These are phyloP conservation scores for Suhomyces faveliae DNA, from an alignment of 805 yeast species.

Conservation along the genomic window DNA sequence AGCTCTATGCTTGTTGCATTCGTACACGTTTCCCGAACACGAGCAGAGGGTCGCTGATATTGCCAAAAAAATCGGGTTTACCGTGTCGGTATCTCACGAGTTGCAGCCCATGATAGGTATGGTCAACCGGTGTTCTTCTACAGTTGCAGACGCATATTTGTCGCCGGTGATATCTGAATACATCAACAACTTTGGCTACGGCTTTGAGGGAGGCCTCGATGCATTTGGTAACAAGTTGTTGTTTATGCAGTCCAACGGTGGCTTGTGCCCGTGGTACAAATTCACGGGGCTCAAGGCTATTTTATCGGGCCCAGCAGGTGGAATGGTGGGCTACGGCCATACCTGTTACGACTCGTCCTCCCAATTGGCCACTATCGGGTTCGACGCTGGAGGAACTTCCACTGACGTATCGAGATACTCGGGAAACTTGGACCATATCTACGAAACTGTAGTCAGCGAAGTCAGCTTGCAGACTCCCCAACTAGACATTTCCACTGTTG, in stretches of 20 bases:
- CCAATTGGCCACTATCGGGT: conserved; percentile 36
- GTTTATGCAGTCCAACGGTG: conserved; percentile 98
- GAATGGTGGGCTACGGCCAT: conserved; percentile 88
- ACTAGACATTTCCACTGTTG: conserved; percentile 44
- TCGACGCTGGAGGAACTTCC: conserved; percentile 47
- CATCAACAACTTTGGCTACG: conserved; percentile 36
- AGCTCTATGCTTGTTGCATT: conserved; percentile 41
- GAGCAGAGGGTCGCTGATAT: conserved; percentile 35
- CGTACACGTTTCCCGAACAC: conserved; percentile 41
- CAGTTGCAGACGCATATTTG: conserved; percentile 45
- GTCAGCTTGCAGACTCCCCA: conserved; percentile 46
- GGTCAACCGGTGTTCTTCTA: conserved; percentile 41
- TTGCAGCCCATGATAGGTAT: conserved; percentile 46
- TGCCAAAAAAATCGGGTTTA: conserved; percentile 37
- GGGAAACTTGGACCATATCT: conserved; percentile 42
- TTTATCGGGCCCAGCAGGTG: conserved; percentile 96
- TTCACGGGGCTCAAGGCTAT: conserved; percentile 89
- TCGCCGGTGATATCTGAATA: conserved; percentile 39
- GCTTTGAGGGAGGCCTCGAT: conserved; percentile 40
- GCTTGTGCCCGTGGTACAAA: conserved; percentile 76
- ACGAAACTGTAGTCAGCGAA: conserved; percentile 45
- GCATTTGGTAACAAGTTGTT: conserved; percentile 55
- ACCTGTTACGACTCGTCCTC: conserved; percentile 59
- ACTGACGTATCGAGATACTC: conserved; percentile 45
- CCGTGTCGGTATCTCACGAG: conserved; percentile 38